Evolutionary conservation across 1,284 basidiomycete species (phyloP), one percentile per base, ranked within the genome.

Genomic region (Malassezia equina): DNA sequence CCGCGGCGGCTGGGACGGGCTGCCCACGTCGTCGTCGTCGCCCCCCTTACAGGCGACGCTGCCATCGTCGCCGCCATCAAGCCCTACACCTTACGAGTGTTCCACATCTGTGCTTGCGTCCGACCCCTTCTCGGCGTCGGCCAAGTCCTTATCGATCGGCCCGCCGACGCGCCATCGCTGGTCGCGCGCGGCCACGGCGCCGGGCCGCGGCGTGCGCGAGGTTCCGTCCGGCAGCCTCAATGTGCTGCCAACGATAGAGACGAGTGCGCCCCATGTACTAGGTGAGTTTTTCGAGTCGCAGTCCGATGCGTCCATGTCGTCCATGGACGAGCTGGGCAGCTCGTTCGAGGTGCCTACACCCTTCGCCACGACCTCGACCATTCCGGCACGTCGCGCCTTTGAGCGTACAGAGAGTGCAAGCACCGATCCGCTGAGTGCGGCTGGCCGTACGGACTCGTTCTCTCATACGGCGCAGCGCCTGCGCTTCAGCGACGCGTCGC

Each of bases 381-480:
- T 34, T 13, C 45, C 34, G 0, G 25, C 42, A 3, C 40, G 19
- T 21, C 51, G 58, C 21, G 27, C 44, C 6, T 62, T 58, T 27
- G 23, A 31, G 23, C 55, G 59, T 11, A 61, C 59, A 6, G 50
- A 57, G n/a, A 56, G 59, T 15, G 55, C 58, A 1, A 46, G 43
- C 45, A 57, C 51, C 7, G 61, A 62, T 39, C 61, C 61, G 19
- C 52, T 62, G 8, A 57, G 61, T 25, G 61, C 58, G 7, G 15
- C 43, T 1, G 57, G 47, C 19, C 31, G 27, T 4, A 31, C 25
- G 4, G 36, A 44, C n/a, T 28, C 42, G 15, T n/a, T 29, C 17
- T 24, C 42, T 33, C 50, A 23, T 8, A 19, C 21, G 13, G 9
- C 49, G 13, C 58, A 47, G 32, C 53, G 58, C 21, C 15, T 28